phyloP scores from a whole-genome alignment of 208 protist species.

The Kentomonas sorsogonicus region DNA sequence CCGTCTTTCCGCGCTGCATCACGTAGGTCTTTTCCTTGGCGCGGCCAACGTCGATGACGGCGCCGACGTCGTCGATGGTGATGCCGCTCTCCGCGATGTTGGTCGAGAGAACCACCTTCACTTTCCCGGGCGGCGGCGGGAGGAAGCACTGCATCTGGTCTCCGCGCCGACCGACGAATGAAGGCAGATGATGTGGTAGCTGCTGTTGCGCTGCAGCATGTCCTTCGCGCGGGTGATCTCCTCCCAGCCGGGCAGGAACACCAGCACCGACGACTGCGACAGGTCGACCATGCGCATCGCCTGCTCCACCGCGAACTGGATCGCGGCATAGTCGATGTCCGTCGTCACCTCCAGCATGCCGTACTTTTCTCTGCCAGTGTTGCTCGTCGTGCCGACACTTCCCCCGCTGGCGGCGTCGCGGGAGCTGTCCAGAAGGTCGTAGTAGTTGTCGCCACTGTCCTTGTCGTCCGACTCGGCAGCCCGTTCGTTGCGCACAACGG shows the following conservation, averaged over 20 bases:
- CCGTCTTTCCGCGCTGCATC: constrained; percentile 25
- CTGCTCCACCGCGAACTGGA: constrained; percentile 83
- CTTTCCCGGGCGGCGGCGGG: constrained; percentile 76
- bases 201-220: constrained; percentile 63
- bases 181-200: constrained; percentile 73
- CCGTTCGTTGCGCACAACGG: neutral
- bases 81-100: constrained; percentile 99
- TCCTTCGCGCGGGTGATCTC: constrained; percentile 80
- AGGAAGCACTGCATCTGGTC: constrained; percentile 97
- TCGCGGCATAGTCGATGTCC: constrained; percentile 80
- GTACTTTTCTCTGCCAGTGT: constrained; percentile 32
- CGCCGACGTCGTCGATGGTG: constrained; percentile 98
- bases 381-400: too few species aligned
- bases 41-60: constrained; percentile 96
- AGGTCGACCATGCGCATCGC: constrained; percentile 71
- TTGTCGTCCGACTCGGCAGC: constrained; percentile 8
- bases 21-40: constrained; percentile 95
- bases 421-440: neutral
- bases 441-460: neutral
- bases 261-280: constrained; percentile 63
- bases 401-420: neutral
- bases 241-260: constrained; percentile 92
- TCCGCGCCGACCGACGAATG: constrained; percentile 94
- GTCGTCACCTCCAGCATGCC: constrained; percentile 51
- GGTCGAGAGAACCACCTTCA: constrained; percentile 98